Evolutionary conservation across 1,139 yeast species (phyloP).

Genomic region (Nematodospora anomalae): DNA sequence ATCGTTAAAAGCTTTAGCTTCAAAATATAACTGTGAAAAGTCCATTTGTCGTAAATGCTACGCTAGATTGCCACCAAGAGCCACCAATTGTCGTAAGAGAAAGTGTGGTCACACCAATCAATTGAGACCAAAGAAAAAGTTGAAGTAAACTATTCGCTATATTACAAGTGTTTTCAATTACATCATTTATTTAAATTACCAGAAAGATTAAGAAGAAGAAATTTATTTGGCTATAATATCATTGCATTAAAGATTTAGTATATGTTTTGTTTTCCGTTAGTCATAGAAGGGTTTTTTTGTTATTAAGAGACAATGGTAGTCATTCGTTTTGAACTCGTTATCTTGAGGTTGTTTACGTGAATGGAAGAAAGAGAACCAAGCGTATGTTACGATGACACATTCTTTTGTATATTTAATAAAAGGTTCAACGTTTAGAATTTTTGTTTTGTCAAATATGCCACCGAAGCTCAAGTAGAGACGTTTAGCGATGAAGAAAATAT

Average conservation of each 20-base stretch:
- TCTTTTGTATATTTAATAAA: slow-evolving; percentile 1
- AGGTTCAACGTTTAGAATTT: not conserved
- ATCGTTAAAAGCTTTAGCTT: slow-evolving; percentile 97
- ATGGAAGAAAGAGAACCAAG: not conserved
- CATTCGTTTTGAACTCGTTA: not conserved
- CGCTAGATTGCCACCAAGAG: slow-evolving; percentile 99
- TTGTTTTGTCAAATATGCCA: no score
- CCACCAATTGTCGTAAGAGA: slow-evolving; percentile 99
- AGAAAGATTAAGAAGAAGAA: not conserved
- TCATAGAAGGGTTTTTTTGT: not conserved
- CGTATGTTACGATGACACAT: not conserved
- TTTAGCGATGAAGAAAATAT: no score
- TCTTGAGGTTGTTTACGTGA: not conserved
- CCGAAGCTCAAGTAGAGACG: no score
- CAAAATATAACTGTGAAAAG: slow-evolving; percentile 99
- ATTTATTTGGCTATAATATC: not conserved
- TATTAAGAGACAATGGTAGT: not conserved
- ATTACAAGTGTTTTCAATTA: not conserved
- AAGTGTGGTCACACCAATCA: slow-evolving; percentile 99
- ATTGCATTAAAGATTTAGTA: not conserved
- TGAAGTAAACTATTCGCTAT: slow-evolving; percentile 56
- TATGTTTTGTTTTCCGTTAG: not conserved
- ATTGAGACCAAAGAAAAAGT: slow-evolving; percentile 99
- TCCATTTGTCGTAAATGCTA: slow-evolving; percentile 99
- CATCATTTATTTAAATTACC: not conserved